These are phyloP conservation scores for Cucumis melo DNA, from an alignment of 306 rosid species.

Conservation along the genomic window DNA sequence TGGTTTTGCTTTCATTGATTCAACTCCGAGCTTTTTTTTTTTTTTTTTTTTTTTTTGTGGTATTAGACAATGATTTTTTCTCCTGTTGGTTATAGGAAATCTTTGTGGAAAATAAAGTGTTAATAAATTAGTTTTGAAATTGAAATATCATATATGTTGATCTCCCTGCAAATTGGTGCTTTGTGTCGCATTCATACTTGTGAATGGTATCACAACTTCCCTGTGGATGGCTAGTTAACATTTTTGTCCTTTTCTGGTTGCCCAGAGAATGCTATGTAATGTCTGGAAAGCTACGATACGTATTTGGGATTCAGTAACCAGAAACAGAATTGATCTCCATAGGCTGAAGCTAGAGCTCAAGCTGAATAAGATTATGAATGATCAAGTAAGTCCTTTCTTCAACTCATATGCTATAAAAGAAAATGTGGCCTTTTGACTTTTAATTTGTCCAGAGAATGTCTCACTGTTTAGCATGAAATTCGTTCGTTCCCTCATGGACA, in stretches of 20 bases:
- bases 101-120: neutral
- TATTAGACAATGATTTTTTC: neutral
- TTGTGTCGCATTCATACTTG: neutral
- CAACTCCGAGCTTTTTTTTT: neutral
- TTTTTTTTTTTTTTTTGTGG: too few relatives aligned
- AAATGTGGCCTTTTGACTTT: neutral
- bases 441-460: neutral
- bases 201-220: neutral
- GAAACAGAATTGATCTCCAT: conserved; percentile 60
- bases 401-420: conserved; percentile 9
- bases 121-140: neutral
- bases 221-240: neutral
- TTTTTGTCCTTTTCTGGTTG: neutral
- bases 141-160: neutral
- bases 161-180: neutral
- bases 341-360: conserved; percentile 75
- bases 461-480: neutral
- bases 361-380: conserved; percentile 54
- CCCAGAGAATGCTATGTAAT: conserved; percentile 60
- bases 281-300: conserved; percentile 54
- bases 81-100: neutral
- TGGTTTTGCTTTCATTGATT: neutral
- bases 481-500: neutral
- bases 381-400: conserved; percentile 52
- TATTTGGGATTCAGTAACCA: conserved; percentile 67